Conservation (phyloP, 352 stramenopile genomes). For the Phytophthora macrochlamydospora region DNA sequence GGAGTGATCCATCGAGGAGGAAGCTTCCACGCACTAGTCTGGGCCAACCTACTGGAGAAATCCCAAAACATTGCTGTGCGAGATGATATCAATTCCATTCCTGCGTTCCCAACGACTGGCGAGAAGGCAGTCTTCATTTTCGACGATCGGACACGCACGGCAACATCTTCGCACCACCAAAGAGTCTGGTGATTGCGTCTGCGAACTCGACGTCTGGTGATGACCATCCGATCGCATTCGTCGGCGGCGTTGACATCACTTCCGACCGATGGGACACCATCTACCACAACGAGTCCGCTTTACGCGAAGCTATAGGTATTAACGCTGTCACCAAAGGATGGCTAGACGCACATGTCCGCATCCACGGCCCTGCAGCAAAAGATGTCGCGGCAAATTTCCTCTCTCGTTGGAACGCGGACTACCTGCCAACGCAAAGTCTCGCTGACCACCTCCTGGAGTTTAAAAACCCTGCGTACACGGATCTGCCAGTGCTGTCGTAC, state of each 20-base stretch:
- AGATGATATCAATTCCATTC: conserved; percentile 44
- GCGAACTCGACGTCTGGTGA: conserved; percentile 1
- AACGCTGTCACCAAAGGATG: conserved; percentile 47
- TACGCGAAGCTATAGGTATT: conserved; percentile 37
- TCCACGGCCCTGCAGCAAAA: conserved; percentile 45
- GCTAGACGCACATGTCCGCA: conserved; percentile 51
- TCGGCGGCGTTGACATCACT: conserved; percentile 54
- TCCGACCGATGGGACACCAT: conserved; percentile 68
- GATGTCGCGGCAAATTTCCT: conserved; percentile 64
- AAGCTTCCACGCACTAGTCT: conserved; percentile 52
- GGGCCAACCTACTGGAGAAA: conserved; percentile 44
- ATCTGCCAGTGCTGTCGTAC: conserved; percentile 15
- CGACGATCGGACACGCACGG: conserved; percentile 50
- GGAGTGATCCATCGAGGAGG: conserved; percentile 35
- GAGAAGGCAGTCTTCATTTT: conserved; percentile 42
- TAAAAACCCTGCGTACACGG: conserved; percentile 44
- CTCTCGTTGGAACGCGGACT: conserved; percentile 52
- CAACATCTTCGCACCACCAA: conserved; percentile 50
- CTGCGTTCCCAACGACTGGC: conserved; percentile 17
- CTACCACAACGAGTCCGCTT: conserved; percentile 41
- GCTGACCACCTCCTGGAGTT: conserved; percentile 51
- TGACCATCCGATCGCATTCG: conserved; percentile 39
- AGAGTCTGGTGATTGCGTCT: conserved; percentile 37
- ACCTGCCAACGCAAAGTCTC: conserved; percentile 22
- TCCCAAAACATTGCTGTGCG: conserved; percentile 45